Evolutionary conservation across 2,329 filamentous ascomycete species (phyloP).

Genomic region (Cordyceps farinosa): DNA sequence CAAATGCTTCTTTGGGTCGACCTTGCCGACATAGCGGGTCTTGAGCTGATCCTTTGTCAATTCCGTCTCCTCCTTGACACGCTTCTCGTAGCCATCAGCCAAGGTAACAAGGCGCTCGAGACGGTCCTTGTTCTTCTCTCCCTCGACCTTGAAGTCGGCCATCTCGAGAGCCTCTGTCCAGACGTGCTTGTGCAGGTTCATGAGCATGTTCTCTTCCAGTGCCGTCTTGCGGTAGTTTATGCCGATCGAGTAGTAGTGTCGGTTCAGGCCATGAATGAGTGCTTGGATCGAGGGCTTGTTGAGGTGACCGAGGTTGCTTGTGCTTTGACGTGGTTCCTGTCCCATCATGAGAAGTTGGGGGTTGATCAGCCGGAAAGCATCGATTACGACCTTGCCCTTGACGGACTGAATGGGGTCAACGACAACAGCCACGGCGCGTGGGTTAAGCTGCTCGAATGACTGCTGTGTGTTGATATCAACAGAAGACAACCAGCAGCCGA

Average conservation of each 20-base stretch:
- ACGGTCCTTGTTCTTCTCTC: conserved; percentile 78
- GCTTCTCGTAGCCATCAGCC: conserved; percentile 96
- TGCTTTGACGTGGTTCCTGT: conserved; percentile 95
- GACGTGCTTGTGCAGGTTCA: conserved; percentile 99
- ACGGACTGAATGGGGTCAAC: conserved; percentile 99
- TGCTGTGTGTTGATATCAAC: conserved; percentile 99
- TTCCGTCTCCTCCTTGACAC: conserved; percentile 98
- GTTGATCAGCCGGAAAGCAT: conserved; percentile 97
- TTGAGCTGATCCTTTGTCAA: conserved; percentile 96
- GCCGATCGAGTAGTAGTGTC: conserved; percentile 98
- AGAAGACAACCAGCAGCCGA: conserved; percentile 97
- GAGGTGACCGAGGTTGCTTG: conserved; percentile 93
- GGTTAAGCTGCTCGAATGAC: conserved; percentile 98
- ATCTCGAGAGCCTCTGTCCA: conserved; percentile 98
- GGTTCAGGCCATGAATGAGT: conserved; percentile 94
- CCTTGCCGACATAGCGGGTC: conserved; percentile 97
- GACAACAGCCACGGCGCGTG: conserved; percentile 93
- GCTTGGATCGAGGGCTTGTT: conserved; percentile 99
- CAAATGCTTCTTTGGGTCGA: conserved; percentile 98
- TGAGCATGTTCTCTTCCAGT: conserved; percentile 98
- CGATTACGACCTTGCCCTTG: conserved; percentile 99
- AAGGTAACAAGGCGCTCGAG: conserved; percentile 84
- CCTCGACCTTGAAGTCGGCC: conserved; percentile 89
- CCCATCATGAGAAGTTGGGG: conserved; percentile 97
- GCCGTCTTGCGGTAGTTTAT: conserved; percentile 98